Evolutionary conservation across 192 early-diverging fungal genomes (phyloP).

Genomic region (Backusella tuberculispora): DNA sequence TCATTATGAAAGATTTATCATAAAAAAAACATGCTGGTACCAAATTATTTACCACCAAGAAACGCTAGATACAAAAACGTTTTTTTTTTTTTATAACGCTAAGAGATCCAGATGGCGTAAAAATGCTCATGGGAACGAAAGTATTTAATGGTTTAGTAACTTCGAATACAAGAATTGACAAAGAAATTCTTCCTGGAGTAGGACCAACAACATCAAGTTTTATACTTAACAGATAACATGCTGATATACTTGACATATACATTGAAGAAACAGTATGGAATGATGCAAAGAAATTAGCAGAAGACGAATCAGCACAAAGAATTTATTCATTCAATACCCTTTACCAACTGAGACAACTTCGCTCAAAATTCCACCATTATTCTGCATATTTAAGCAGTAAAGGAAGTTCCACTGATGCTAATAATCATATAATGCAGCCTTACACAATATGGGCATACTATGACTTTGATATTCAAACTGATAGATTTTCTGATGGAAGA

Average conservation of each 20-base stretch:
- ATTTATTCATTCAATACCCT: conserved; percentile 19
- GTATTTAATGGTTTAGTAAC: conserved; percentile 18
- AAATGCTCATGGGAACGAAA: conserved; percentile 16
- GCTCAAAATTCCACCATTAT: conserved; percentile 28
- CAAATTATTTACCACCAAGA: conserved; percentile 16
- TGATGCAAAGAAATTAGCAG: conserved; percentile 18
- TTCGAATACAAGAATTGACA: conserved; percentile 18
- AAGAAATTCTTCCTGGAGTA: not conserved
- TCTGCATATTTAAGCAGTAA: conserved; percentile 5
- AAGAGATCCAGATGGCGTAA: conserved; percentile 13
- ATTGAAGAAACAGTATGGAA: conserved; percentile 9
- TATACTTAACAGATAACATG: conserved; percentile 4
- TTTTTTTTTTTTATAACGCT: conserved; percentile 12
- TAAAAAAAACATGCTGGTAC: conserved; percentile 12
- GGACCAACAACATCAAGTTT: conserved; percentile 10
- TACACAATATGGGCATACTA: too few species aligned
- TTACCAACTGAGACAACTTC: conserved; percentile 22
- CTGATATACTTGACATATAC: conserved; percentile 5
- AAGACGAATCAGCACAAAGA: conserved; percentile 15
- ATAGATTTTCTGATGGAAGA: too few species aligned
- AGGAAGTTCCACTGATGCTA: not conserved
- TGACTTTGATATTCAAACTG: too few species aligned
- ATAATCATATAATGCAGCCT: not conserved
- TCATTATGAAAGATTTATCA: conserved; percentile 17
- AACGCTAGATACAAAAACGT: conserved; percentile 17